Conservation (phyloP, 129 eudicot species). For the Oenanthe sinensis region DNA sequence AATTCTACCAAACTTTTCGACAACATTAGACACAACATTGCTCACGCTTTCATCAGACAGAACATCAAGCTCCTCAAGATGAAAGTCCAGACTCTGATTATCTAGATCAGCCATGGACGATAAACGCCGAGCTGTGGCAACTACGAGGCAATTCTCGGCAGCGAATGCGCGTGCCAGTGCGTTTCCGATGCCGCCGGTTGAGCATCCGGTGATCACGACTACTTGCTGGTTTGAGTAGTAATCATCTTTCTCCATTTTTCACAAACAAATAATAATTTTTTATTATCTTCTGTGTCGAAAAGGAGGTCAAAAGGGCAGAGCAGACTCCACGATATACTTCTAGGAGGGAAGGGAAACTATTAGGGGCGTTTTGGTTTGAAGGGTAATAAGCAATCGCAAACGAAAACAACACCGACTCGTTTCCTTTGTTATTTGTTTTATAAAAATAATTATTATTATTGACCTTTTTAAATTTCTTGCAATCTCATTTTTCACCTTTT, state of each 20-base stretch:
- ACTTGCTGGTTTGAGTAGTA: slow-evolving; percentile 24
- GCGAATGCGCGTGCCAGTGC: slow-evolving; percentile 78
- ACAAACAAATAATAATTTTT: not conserved
- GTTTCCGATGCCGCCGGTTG: slow-evolving; percentile 86
- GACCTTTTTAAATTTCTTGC: too few species aligned
- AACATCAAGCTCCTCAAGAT: slow-evolving; percentile 66
- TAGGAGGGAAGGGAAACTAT: too few species aligned
- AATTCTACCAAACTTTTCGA: slow-evolving; percentile 57
- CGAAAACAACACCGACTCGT: too few species aligned
- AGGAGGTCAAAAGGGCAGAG: too few species aligned
- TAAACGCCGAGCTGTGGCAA: slow-evolving; percentile 62
- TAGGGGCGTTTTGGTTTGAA: too few species aligned
- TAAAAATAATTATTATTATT: too few species aligned
- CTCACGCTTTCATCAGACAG: slow-evolving; percentile 53
- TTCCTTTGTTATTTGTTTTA: too few species aligned
- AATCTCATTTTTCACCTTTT: too few species aligned
- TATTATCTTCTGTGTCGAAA: too few species aligned
- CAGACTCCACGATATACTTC: too few species aligned
- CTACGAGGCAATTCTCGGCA: slow-evolving; percentile 55
- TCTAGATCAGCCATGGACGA: slow-evolving; percentile 52
- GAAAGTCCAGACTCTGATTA: slow-evolving; percentile 25
- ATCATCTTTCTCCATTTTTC: not conserved
- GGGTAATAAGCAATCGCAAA: too few species aligned
- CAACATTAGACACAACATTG: slow-evolving; percentile 35
- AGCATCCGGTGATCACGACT: slow-evolving; percentile 78